Evolutionary conservation across 2,329 filamentous ascomycete genomes (phyloP), one percentile per base, ranked within the genome.

Genomic region (Diaporthe nobilis): DNA sequence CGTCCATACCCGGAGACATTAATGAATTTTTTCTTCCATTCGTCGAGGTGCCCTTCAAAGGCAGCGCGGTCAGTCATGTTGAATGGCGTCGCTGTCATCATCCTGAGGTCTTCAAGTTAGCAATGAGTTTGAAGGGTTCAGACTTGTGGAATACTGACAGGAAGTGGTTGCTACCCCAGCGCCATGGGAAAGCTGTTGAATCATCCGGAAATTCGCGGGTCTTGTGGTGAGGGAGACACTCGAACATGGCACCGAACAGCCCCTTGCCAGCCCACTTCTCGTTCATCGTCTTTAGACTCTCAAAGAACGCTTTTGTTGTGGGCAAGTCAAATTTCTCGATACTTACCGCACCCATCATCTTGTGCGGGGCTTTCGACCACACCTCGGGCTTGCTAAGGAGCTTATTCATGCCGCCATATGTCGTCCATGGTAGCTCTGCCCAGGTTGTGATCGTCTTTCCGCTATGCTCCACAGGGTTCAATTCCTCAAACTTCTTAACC

Each of bases 181-280:
- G 15, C 70, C 70, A 72, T 1, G 70, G 55, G 25, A 72, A 72
- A 6, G 70, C 70, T 4, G 70, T 72, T 1, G 70, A 31, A 49
- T 61, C 55, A 12, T 37, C 70, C 1, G 53, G 42, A 4, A 72
- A 4, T 2, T 47, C 28, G 5, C 70, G 70, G 15, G 70, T 61
- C 17, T 12, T 31, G 2, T 72, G 55, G 6, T 72, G 70, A 2
- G 70, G 39, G 2, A 72, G 39, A 51, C 70, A 61, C 28, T 72
- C 70, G 28, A 72, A 72, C 70, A 72, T 72, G 10, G 70, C 70
- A 4, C 70, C 70, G 2, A 72, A 72, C 1, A 61, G 34, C 4
- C 70, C 70, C 53, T 72, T 72, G 2, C 70, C 70, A 8, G 70
- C 70, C 70, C 70, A 72, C 10, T 51, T 53, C 53, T 61, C 70